Evolutionary conservation across 371 early-diverging fungal species (phyloP).

Genomic region (Mycotypha africana): DNA sequence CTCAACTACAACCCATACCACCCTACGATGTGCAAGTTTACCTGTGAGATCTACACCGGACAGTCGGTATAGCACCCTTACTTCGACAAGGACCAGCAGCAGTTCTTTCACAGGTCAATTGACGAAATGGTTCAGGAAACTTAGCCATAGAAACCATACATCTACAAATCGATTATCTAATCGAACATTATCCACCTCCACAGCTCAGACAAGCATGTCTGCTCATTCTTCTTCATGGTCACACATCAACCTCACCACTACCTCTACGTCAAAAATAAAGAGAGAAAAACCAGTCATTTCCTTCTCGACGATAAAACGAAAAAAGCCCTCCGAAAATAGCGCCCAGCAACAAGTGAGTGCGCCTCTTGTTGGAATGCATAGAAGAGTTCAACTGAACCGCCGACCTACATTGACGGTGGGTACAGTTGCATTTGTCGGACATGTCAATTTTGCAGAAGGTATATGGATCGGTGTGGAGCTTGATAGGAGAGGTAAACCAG

Average conservation of each 20-base stretch:
- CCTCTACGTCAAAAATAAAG: too few species aligned
- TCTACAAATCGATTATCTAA: not conserved
- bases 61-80: not conserved
- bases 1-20: conserved; percentile 4
- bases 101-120: conserved; percentile 1
- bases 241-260: conserved; percentile 3
- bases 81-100: not conserved
- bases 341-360: conserved; percentile 5
- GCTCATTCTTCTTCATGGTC: conserved; percentile 12
- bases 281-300: not conserved
- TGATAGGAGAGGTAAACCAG: conserved; percentile 27
- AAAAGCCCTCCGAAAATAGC: not conserved
- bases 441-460: conserved; percentile 28
- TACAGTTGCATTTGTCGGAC: conserved; percentile 19
- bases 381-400: conserved; percentile 10
- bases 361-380: conserved; percentile 7
- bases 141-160: not conserved
- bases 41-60: not conserved
- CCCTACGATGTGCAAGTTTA: not conserved
- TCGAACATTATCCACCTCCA: conserved; percentile 4
- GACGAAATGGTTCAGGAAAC: conserved; percentile 1
- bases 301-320: conserved; percentile 1
- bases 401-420: conserved; percentile 13
- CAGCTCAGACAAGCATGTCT: not conserved
- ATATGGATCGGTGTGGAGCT: conserved; percentile 34